Evolutionary conservation across 345 rosid genomes (phyloP).

Genomic region (Eucalyptus polybractea): DNA sequence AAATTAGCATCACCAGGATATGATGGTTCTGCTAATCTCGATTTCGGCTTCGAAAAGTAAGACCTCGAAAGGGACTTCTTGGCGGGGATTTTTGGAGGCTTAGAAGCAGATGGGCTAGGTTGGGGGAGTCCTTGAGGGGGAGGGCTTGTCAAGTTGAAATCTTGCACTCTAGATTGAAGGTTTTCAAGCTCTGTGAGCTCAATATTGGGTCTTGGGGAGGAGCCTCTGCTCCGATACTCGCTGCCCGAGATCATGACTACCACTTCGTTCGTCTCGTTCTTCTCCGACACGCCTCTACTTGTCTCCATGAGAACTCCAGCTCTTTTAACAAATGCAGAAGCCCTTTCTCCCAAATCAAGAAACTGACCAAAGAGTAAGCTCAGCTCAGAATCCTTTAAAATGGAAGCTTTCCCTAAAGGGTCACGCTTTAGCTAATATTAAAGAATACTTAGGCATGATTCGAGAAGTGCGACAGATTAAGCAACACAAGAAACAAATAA

Average conservation of each 20-base stretch:
- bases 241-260: conserved; percentile 16
- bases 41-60: conserved; percentile 43
- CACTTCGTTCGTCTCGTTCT: conserved; percentile 4
- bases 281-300: background rate
- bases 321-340: background rate
- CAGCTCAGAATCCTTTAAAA: background rate
- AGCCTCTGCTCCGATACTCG: background rate
- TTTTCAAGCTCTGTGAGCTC: conserved; percentile 2
- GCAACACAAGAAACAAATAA: background rate
- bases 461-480: background rate
- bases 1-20: conserved; percentile 7
- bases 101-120: conserved; percentile 4
- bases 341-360: background rate
- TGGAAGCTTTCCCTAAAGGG: background rate
- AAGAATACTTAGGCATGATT: background rate
- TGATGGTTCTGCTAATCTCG: conserved; percentile 35
- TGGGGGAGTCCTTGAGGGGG: conserved; percentile 5
- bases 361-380: background rate
- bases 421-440: background rate
- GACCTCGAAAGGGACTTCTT: conserved; percentile 19
- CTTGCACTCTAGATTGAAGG: background rate
- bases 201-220: background rate
- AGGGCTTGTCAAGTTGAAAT: background rate
- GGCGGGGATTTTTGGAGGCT: conserved; percentile 18
- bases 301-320: background rate